Base-by-base conservation (phyloP, 306 rosid genomes). In the Mimosa pudica region DNA sequence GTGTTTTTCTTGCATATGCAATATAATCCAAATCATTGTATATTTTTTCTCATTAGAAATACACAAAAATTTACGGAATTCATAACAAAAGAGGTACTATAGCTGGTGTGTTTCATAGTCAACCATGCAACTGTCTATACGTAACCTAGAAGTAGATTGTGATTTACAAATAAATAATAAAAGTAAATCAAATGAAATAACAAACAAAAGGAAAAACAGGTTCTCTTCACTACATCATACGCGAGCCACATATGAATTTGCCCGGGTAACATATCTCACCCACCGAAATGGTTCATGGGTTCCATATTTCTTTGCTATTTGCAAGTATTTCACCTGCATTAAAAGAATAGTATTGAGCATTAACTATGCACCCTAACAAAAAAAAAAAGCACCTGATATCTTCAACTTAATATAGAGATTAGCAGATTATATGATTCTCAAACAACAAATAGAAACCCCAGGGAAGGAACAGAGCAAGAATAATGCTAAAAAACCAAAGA, bases 211-310 rank as follows among this genome's bases (percentile, higher is more conserved):
- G 8, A 60, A 10, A 4, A 8, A 17, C 35, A 14, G 13, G 13
- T 38, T 13, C 49, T 75, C 82, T 71, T 49, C 47, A 73, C 17
- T 24, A 4, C 55, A 79, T 90, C 90, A 92, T 79, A 92, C 70
- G 30, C 95, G 95, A 74, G 97, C 93, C 77, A 89, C 97, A 5
- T 92, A 90, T 48, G 97, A 92, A 84, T 89, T 90, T 80, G 95
- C 87, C 47, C 86, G 90, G 14, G 97, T 90, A 57, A 92, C 95
- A 77, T 89, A 92, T 89, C 97, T 92, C 78, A 92, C 93, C 97
- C 97, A 92, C 71, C 95, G 86, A 77, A 89, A 89, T 61, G 97
- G 97, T 81, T 92, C 93, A 52, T 84, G 86, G 30, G 82, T 81
- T 69, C 82, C 92, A 72, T 85, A 85, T 77, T 92, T 92, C 88